Evolutionary conservation across 2,329 filamentous ascomycete genomes (phyloP).

Genomic region (Microcyclospora tardicrescens): DNA sequence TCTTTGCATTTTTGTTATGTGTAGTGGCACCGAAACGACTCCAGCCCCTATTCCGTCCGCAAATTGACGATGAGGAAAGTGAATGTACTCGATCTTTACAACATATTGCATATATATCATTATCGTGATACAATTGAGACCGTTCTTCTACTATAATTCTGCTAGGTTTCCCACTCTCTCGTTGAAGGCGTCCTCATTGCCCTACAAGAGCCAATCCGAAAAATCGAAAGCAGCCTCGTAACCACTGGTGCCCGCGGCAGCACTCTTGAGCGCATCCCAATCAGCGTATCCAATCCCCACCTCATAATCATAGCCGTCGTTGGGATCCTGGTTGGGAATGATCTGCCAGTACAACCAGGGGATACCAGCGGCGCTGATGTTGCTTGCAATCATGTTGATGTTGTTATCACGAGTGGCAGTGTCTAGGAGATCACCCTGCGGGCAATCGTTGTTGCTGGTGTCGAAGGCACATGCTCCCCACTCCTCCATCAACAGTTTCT

Average conservation of each 20-base stretch:
- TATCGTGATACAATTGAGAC: too few species aligned
- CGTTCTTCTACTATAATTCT: too few species aligned
- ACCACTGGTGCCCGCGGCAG: neutral
- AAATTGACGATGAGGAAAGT: too few species aligned
- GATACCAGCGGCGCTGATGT: conserved; percentile 19
- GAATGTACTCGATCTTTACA: too few species aligned
- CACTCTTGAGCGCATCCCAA: conserved; percentile 12
- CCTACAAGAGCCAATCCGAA: conserved; percentile 2
- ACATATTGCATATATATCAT: too few species aligned
- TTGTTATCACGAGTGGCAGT: conserved; percentile 13
- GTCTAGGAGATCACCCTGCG: conserved; percentile 1
- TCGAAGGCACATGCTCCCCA: conserved; percentile 22
- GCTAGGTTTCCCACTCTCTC: too few species aligned
- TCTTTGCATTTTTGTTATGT: too few species aligned
- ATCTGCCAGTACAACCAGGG: conserved; percentile 27
- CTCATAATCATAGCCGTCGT: conserved; percentile 23
- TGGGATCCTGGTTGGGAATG: conserved; percentile 21
- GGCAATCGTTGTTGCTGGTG: conserved; percentile 18
- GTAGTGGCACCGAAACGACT: too few species aligned
- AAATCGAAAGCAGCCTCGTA: conserved; percentile 7
- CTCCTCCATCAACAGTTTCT: conserved; percentile 24
- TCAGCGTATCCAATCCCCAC: conserved; percentile 17
- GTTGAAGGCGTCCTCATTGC: too few species aligned
- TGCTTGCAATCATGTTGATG: conserved; percentile 17
- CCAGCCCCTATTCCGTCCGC: too few species aligned